A percentile compares a stretch with the other conserved stretches of the same genome.
Conservation (phyloP, 345 rosid genomes). For the Camelina sativa region DNA sequence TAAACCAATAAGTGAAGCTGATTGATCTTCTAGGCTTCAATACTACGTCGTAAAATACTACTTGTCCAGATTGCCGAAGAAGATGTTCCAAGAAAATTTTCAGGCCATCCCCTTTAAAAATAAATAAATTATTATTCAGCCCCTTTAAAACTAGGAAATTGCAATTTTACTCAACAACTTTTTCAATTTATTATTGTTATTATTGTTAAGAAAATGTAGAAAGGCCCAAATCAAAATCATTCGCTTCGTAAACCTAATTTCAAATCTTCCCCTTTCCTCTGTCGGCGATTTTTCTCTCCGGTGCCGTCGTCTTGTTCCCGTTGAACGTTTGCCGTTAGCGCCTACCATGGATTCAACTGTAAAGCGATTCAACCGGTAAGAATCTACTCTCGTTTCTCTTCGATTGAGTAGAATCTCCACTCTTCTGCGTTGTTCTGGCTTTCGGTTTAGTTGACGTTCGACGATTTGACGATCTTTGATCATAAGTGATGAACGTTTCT, state of each 20-base stretch:
- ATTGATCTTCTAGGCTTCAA: too few species aligned
- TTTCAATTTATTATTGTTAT: too few species aligned
- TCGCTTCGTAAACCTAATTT: conserved; percentile 23
- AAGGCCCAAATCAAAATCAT: conserved; percentile 22
- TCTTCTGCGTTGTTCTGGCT: conserved; percentile 14
- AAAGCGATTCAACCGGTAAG: conserved; percentile 23
- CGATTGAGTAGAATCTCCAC: conserved; percentile 29
- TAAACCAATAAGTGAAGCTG: too few species aligned
- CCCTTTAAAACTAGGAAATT: too few species aligned
- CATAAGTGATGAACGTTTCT: not conserved
- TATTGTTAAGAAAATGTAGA: too few species aligned
- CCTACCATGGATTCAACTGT: not conserved
- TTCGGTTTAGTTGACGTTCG: conserved; percentile 6
- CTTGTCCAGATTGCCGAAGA: too few species aligned
- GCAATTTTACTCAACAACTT: too few species aligned
- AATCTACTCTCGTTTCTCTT: not conserved
- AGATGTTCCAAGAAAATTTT: too few species aligned
- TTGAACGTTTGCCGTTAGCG: conserved; percentile 7
- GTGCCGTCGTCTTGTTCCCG: conserved; percentile 26
- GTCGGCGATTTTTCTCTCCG: conserved; percentile 34
- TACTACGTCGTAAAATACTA: too few species aligned
- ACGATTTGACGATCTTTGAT: conserved; percentile 22
- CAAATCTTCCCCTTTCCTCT: conserved; percentile 11
- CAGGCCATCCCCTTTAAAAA: not conserved
- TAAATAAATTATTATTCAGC: too few species aligned